A percentile compares a stretch with the other conserved stretches of the same genome.
Evolutionary conservation across 1,284 basidiomycete species (phyloP).

Genomic region (Ceratobasidium sp.): DNA sequence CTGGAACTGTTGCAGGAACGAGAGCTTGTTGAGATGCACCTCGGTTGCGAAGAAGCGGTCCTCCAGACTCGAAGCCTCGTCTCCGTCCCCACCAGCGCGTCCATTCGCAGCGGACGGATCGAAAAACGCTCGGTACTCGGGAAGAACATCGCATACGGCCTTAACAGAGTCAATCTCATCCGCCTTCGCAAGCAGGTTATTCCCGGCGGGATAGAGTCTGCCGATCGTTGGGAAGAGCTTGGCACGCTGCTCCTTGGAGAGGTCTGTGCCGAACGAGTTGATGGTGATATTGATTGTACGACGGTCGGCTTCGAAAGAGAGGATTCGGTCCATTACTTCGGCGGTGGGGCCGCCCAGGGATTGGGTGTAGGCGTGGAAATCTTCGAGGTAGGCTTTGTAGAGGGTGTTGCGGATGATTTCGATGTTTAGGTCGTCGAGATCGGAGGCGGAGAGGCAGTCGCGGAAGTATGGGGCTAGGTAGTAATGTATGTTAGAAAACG

Average conservation of each 20-base stretch:
- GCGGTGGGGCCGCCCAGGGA: conserved; percentile 87
- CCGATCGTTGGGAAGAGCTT: conserved; percentile 96
- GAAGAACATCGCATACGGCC: conserved; percentile 86
- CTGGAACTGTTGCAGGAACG: conserved; percentile 96
- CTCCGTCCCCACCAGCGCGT: conserved; percentile 63
- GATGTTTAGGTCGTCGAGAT: conserved; percentile 99
- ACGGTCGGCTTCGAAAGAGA: conserved; percentile 97
- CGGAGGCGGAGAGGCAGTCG: conserved; percentile 93
- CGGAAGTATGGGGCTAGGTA: conserved; percentile 93
- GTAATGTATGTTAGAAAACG: conserved; percentile 28
- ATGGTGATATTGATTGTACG: conserved; percentile 98
- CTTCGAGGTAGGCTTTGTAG: conserved; percentile 99
- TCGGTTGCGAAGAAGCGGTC: conserved; percentile 97
- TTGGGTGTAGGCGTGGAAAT: conserved; percentile 90
- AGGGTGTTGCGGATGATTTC: conserved; percentile 99
- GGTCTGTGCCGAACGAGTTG: conserved; percentile 97
- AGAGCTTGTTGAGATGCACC: conserved; percentile 92
- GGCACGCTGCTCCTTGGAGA: conserved; percentile 96
- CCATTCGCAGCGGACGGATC: conserved; percentile 62
- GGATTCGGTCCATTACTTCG: conserved; percentile 90
- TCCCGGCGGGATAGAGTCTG: conserved; percentile 94
- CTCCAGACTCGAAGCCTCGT: conserved; percentile 81
- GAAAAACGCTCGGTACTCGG: conserved; percentile 95
- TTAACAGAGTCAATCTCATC: conserved; percentile 97
- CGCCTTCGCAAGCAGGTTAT: conserved; percentile 92